phyloP scores from a whole-genome alignment of 2,329 filamentous ascomycete species.

The Cordyceps cicadae region DNA sequence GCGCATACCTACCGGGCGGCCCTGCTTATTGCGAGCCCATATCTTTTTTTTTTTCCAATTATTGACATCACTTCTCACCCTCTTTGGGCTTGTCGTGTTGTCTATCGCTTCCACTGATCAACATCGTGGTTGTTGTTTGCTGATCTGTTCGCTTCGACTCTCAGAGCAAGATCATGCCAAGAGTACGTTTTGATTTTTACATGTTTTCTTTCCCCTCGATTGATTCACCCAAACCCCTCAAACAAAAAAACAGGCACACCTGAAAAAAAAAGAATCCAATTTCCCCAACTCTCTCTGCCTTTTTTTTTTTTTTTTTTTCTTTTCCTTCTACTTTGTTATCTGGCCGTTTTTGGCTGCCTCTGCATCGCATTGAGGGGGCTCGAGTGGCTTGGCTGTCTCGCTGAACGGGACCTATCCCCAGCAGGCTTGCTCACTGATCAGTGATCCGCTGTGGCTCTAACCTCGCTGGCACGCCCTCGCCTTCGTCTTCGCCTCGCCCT shows the following conservation, averaged over 20 bases:
- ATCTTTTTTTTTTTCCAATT: background rate
- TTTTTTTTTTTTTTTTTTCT: too few species aligned
- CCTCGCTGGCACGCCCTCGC: background rate
- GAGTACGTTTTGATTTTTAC: constrained; percentile 25
- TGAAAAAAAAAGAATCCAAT: background rate
- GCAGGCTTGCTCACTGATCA: too few species aligned
- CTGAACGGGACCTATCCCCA: background rate
- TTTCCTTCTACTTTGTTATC: too few species aligned
- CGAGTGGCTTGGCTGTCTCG: background rate
- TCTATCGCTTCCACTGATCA: constrained; percentile 1
- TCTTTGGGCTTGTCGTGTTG: background rate
- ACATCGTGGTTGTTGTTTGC: background rate
- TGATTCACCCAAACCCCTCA: background rate
- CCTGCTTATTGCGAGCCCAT: background rate
- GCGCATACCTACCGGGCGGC: background rate
- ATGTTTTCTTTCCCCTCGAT: background rate
- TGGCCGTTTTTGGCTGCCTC: background rate
- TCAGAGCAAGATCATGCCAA: constrained; percentile 24
- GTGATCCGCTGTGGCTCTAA: constrained; percentile 9
- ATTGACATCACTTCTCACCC: constrained; percentile 1
- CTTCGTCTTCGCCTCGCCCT: too few species aligned
- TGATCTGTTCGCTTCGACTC: background rate
- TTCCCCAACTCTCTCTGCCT: too few species aligned
- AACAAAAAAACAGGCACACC: background rate
- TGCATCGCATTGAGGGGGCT: background rate